Evolutionary conservation across 2,329 filamentous ascomycete species (phyloP).

Genomic region (Diaporthe destruens): DNA sequence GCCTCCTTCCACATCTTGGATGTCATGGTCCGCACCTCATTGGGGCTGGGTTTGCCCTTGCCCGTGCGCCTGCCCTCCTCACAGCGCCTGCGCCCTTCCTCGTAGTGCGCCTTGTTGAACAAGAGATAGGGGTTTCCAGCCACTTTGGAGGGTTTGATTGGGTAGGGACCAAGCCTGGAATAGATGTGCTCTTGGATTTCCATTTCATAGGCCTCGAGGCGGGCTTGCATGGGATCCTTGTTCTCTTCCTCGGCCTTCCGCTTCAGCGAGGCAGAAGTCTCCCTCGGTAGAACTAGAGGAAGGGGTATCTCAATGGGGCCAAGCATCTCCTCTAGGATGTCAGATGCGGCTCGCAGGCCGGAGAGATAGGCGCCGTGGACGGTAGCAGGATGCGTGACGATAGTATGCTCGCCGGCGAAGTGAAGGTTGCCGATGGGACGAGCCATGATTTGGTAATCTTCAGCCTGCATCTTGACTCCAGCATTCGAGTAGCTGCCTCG

Average conservation of each 20-base stretch:
- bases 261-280: constrained; percentile 63
- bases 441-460: constrained; percentile 95
- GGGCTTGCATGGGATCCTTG: constrained; percentile 64
- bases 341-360: constrained; percentile 87
- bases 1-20: constrained; percentile 93
- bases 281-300: constrained; percentile 79
- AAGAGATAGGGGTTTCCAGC: constrained; percentile 89
- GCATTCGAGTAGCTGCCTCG: constrained; percentile 96
- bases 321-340: constrained; percentile 83
- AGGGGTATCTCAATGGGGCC: constrained; percentile 83
- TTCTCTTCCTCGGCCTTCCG: constrained; percentile 63
- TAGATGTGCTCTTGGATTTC: constrained; percentile 66
- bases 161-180: constrained; percentile 77
- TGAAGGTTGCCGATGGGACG: constrained; percentile 86
- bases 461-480: constrained; percentile 81
- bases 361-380: constrained; percentile 97
- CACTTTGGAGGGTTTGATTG: constrained; percentile 77
- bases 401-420: constrained; percentile 97
- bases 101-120: constrained; percentile 84
- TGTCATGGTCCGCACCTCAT: constrained; percentile 86
- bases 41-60: constrained; percentile 76
- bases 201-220: constrained; percentile 68
- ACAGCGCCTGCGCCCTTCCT: constrained; percentile 70
- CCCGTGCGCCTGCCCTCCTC: constrained; percentile 74
- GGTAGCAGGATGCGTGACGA: constrained; percentile 93